A percentile compares a stretch with the other conserved stretches of the same genome.
Conservation (phyloP, 2,329 filamentous ascomycete species). For the Diplocarpon mali region DNA sequence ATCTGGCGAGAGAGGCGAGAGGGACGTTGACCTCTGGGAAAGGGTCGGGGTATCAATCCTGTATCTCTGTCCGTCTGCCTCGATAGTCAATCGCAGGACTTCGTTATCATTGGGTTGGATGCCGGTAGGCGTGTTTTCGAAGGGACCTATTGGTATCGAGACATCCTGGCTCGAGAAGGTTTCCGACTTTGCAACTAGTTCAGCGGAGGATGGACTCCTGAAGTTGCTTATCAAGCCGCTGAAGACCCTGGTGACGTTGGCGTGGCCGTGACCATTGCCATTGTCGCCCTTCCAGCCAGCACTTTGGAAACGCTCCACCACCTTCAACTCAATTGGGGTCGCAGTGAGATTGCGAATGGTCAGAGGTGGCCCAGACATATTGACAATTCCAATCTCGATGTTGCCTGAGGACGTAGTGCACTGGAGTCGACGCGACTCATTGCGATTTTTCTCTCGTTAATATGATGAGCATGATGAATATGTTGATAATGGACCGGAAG, state of each 20-base stretch:
- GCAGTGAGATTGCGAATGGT: conserved; percentile 75
- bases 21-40: conserved; percentile 45
- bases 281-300: conserved; percentile 27
- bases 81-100: conserved; percentile 64
- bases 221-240: conserved; percentile 35
- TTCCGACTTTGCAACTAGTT: conserved; percentile 40
- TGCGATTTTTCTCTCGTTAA: no score
- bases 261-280: conserved; percentile 24
- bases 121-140: conserved; percentile 52
- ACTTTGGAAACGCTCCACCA: conserved; percentile 61
- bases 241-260: conserved; percentile 34
- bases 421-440: no score
- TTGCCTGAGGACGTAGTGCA: no score
- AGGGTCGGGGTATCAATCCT: conserved; percentile 61
- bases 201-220: conserved; percentile 28
- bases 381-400: not conserved
- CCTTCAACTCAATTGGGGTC: conserved; percentile 59
- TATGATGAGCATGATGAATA: no score
- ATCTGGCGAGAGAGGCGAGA: conserved; percentile 44
- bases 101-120: conserved; percentile 51
- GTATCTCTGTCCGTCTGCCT: conserved; percentile 53
- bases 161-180: conserved; percentile 52
- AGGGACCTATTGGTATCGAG: conserved; percentile 54
- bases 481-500: no score
- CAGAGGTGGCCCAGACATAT: conserved; percentile 32